phyloP scores from a whole-genome alignment of 164 flowering plant genomes.

The Stephania japonica region DNA sequence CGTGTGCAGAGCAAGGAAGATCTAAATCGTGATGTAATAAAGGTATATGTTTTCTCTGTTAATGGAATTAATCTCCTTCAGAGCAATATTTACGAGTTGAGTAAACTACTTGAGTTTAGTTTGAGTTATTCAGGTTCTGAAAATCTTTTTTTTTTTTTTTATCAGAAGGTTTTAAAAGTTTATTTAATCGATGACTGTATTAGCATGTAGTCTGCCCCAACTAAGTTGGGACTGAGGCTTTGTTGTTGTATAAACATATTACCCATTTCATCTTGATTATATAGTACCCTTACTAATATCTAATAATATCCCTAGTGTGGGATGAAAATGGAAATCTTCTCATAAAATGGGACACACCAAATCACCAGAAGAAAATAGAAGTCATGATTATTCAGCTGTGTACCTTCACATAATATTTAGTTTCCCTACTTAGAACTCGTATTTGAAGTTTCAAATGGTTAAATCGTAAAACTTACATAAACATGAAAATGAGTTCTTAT shows the following conservation, averaged over 20 bases:
- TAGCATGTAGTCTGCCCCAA: too few species aligned
- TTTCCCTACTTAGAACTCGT: background rate
- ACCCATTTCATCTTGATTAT: too few species aligned
- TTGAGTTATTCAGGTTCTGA: background rate
- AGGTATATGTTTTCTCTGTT: conserved; percentile 38
- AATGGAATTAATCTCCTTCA: background rate
- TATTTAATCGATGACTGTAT: too few species aligned
- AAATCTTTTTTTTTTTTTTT: background rate
- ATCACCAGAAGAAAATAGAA: too few species aligned
- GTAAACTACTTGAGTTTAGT: background rate
- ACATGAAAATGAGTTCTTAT: background rate
- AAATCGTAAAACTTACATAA: background rate
- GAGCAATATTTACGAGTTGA: background rate
- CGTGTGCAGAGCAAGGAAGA: conserved; percentile 52
- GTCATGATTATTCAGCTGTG: background rate
- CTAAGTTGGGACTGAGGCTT: too few species aligned
- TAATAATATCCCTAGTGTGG: too few species aligned
- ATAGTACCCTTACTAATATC: too few species aligned
- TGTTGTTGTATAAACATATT: too few species aligned
- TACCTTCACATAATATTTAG: background rate
- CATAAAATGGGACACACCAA: background rate
- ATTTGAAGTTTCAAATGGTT: background rate
- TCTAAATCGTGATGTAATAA: conserved; percentile 86
- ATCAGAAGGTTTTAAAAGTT: background rate
- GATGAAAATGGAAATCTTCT: too few species aligned